phyloP scores from a whole-genome alignment of 495 filamentous ascomycete species.

The Xylaria scruposa region DNA sequence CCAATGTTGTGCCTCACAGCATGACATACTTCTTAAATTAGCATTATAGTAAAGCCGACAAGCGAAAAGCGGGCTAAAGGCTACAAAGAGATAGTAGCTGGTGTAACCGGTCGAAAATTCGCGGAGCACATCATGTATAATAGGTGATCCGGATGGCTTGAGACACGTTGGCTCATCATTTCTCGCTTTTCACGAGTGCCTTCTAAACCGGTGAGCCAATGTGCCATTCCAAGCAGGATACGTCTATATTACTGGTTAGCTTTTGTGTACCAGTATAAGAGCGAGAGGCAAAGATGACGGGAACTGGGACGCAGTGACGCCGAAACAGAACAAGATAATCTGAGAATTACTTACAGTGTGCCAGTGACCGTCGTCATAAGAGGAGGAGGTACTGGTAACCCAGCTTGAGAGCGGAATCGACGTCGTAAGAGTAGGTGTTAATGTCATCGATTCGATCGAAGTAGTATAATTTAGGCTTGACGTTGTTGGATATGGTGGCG shows the following conservation, averaged over 20 bases:
- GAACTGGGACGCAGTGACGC: not conserved
- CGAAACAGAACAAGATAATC: not conserved
- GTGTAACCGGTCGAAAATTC: not conserved
- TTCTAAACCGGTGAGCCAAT: constrained; percentile 29
- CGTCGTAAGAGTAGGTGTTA: constrained; percentile 24
- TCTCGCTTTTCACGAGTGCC: not conserved
- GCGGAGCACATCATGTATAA: not conserved
- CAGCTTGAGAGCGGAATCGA: constrained; percentile 29
- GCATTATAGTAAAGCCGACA: constrained; percentile 30
- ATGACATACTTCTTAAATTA: constrained; percentile 24
- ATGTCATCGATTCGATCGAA: constrained; percentile 6
- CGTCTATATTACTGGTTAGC: constrained; percentile 22
- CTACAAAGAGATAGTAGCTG: not conserved
- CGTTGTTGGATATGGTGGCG: constrained; percentile 19
- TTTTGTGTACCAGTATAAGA: not conserved
- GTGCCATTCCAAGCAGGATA: constrained; percentile 51
- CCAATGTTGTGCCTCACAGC: constrained; percentile 22
- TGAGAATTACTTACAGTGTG: constrained; percentile 37
- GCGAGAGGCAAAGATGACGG: not conserved
- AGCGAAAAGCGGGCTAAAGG: not conserved
- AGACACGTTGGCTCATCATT: constrained; percentile 8
- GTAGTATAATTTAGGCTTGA: constrained; percentile 23
- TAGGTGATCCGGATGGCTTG: not conserved
- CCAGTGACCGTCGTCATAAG: constrained; percentile 44
- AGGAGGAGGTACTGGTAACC: constrained; percentile 32